Evolutionary conservation across 768 basidiomycete genomes (phyloP), one percentile per base, ranked within the genome.

Genomic region (Ephemerocybe angulata): DNA sequence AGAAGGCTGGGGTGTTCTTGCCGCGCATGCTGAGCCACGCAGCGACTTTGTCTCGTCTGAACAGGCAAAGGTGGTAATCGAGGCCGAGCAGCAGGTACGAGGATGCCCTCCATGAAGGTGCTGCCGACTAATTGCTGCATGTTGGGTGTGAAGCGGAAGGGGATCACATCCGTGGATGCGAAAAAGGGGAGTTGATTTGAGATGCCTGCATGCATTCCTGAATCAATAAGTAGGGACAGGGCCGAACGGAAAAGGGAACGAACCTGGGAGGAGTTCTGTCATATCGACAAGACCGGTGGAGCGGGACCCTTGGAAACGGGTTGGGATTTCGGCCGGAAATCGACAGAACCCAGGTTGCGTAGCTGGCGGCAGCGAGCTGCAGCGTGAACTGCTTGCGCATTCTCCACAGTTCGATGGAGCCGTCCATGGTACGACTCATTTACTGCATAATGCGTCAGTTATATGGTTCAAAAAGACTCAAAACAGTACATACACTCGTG

Each of bases 91-190:
- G 89, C 86, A 6, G 90, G 81, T 0, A 90, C 85, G 38, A 99
- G 74, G 33, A 97, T 72, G 7, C 96, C 97, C 68, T 99, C 97
- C 1, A 86, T 90, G 38, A 90, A 87, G 52, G 92, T 81, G 1
- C 90, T 88, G 1, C 92, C 93, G 33, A 98, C 72, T 74, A 99
- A 95, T 58, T 82, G 80, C 70, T 99, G 97, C 76, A 99, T 83
- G 70, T 97, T 98, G 3, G 94, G 94, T 3, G 97, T 98, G 60
- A 96, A 84, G 33, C 97, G 87, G 88, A 99, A 99, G 1, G 97
- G 97, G 4, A 98, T 93, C 2, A 86, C 78, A 62, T 99, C 97
- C 60, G 76, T 85, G 17, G 90, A 88, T 13, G 82, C 80, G 65
- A 93, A 89, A 40, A 89, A 69, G 66, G 78, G 86, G 55, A 76